Evolutionary conservation across 1,284 basidiomycete species (phyloP).

Genomic region (Ceratorhiza oryzae-sativae): DNA sequence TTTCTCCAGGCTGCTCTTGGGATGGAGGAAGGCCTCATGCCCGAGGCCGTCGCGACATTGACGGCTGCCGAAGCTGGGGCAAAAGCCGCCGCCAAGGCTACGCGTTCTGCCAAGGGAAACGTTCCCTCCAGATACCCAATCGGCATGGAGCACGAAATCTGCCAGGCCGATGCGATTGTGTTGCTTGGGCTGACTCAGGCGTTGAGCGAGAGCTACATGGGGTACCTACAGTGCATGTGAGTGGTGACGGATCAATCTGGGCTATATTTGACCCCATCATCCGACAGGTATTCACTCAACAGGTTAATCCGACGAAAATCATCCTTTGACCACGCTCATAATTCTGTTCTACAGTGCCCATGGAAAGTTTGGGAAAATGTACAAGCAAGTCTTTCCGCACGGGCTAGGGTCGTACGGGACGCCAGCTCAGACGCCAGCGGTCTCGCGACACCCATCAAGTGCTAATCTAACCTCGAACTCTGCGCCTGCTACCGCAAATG

Average conservation of each 20-base stretch:
- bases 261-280: slow-evolving; percentile 14
- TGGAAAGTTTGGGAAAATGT: slow-evolving; percentile 76
- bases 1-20: slow-evolving; percentile 81
- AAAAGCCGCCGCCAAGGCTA: slow-evolving; percentile 60
- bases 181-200: slow-evolving; percentile 72
- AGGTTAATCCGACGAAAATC: slow-evolving; percentile 53
- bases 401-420: slow-evolving; percentile 64
- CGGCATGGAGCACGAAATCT: slow-evolving; percentile 74
- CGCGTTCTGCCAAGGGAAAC: slow-evolving; percentile 54
- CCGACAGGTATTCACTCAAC: slow-evolving; percentile 63
- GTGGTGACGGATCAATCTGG: slow-evolving; percentile 43
- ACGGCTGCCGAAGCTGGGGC: slow-evolving; percentile 65
- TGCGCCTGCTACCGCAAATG: not conserved
- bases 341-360: slow-evolving; percentile 60
- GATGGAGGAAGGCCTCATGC: slow-evolving; percentile 69
- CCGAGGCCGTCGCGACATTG: slow-evolving; percentile 64
- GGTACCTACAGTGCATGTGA: slow-evolving; percentile 77
- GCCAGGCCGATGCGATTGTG: slow-evolving; percentile 73
- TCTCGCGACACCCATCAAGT: slow-evolving; percentile 53
- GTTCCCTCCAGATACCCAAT: slow-evolving; percentile 55
- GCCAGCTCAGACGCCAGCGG: slow-evolving; percentile 56
- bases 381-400: slow-evolving; percentile 73
- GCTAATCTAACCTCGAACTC: slow-evolving; percentile 24
- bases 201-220: slow-evolving; percentile 68
- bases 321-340: slow-evolving; percentile 17